Base-by-base conservation (phyloP, 371 early-diverging fungal species). In the Rhizopus delemar region DNA sequence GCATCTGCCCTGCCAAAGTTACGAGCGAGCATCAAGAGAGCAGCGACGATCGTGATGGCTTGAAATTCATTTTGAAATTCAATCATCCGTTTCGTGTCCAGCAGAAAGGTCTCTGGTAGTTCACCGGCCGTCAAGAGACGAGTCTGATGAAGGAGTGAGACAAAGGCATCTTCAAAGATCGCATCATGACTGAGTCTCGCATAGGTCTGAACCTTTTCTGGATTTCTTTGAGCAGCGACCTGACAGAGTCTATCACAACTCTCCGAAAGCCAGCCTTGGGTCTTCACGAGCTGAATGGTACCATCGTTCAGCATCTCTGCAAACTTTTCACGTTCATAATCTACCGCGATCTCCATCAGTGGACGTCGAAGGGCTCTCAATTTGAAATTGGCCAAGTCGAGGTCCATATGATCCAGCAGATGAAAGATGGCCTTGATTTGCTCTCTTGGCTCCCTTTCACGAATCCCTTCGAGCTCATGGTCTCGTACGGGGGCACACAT, bases 401-500 rank as follows among this genome's bases (percentile, higher is more conserved):
- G 68, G 36, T 77, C 78, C 93, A 93, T 91, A 22, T 75, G 65
- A 22, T 91, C 90, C 33, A 90, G 65, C 5, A 91, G 63, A 3
- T 29, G 5, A 13, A 60, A 46, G 4, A 66, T 50, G 4, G 8
- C 41, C 11, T 51, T 41, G 9, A 60, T 51, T 31, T 62, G 66
- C 0, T 57, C 58, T 5, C 49, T 46, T 22, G 53, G 31, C 31
- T 33, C 65, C 5, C 53, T 43, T 12, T 48, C 33, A 4, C 53
- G 54, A 12, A 87, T 60, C 5, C 22, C 62, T 35, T 78, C 69
- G 38, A 92, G 83, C 9, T 77, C 75, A 12, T 71, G 63, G 59
- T 93, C 93, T 7, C 92, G 82, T 2, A 87, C 76, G 8, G 93
- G 93, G 0, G 93, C 91, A 62, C 90, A 90, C 29, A 91, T 79